phyloP scores from a whole-genome alignment of 1,284 basidiomycete genomes.

The Ganoderma meredithae region DNA sequence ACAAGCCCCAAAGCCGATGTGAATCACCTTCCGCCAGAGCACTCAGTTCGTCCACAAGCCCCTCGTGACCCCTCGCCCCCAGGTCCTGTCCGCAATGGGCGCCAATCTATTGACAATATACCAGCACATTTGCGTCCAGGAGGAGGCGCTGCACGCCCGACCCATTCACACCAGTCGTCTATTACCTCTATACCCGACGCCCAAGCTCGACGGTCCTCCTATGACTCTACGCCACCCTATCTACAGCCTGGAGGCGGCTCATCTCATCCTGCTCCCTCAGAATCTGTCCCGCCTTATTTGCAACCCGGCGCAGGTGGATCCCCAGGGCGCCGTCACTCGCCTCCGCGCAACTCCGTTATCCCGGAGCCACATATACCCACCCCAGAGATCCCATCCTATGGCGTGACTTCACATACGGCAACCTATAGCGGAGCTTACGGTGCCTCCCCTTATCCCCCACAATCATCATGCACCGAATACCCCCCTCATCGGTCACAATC shows the following conservation, averaged over 20 bases:
- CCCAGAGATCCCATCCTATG: constrained; percentile 13
- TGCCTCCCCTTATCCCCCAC: constrained; percentile 8
- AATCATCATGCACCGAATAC: constrained; percentile 5
- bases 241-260: neutral
- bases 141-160: constrained; percentile 9
- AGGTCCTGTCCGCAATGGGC: constrained; percentile 14
- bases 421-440: constrained; percentile 2
- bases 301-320: neutral
- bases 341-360: constrained; percentile 5
- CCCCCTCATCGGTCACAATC: neutral
- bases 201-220: constrained; percentile 9
- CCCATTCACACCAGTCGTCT: constrained; percentile 2
- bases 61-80: constrained; percentile 30
- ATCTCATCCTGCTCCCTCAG: neutral
- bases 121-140: constrained; percentile 15
- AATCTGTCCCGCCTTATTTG: constrained; percentile 7
- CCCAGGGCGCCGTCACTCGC: neutral
- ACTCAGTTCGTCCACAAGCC: constrained; percentile 22
- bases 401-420: neutral
- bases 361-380: constrained; percentile 21
- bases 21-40: constrained; percentile 26
- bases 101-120: constrained; percentile 17
- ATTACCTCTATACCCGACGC: constrained; percentile 2
- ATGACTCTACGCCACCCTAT: neutral
- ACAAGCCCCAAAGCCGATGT: constrained; percentile 36